A percentile compares a stretch with the other conserved stretches of the same genome.
Evolutionary conservation across 2,329 filamentous ascomycete genomes (phyloP).

Genomic region (Geosmithia putterillii): DNA sequence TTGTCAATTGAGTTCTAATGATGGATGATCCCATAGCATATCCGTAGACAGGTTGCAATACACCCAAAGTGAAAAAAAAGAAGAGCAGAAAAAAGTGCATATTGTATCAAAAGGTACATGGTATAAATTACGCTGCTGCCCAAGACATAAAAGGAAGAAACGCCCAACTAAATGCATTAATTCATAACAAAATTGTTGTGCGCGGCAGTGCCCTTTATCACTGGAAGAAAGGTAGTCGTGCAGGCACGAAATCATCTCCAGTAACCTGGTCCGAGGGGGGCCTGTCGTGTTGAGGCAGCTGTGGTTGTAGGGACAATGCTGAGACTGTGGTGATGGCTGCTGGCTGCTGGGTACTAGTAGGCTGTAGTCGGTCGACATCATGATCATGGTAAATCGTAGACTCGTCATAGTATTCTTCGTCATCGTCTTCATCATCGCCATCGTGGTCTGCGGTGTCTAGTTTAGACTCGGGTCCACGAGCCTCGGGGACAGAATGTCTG

Average conservation of each 20-base stretch:
- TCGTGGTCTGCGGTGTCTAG: conserved; percentile 1
- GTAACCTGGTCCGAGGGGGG: background rate
- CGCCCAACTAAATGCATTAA: background rate
- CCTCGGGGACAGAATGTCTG: background rate
- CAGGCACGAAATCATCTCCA: conserved; percentile 38
- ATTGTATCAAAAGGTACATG: background rate
- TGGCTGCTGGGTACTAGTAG: conserved; percentile 4
- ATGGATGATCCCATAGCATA: too few species aligned
- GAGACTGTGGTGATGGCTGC: background rate
- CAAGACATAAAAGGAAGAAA: background rate
- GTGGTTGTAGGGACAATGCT: background rate
- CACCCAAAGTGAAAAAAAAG: too few species aligned
- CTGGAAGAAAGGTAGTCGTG: conserved; percentile 42
- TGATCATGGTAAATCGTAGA: conserved; percentile 1
- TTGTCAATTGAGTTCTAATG: too few species aligned
- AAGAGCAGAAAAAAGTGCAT: background rate
- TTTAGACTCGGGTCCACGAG: background rate
- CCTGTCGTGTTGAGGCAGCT: background rate
- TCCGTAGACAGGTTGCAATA: too few species aligned
- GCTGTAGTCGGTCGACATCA: background rate
- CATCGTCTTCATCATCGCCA: conserved; percentile 6
- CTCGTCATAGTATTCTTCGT: conserved; percentile 18
- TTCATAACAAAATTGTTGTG: background rate
- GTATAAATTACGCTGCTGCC: background rate
- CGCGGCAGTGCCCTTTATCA: background rate